Conservation (phyloP, 2,329 filamentous ascomycete genomes). For the Phyllosticta citribraziliensis region DNA sequence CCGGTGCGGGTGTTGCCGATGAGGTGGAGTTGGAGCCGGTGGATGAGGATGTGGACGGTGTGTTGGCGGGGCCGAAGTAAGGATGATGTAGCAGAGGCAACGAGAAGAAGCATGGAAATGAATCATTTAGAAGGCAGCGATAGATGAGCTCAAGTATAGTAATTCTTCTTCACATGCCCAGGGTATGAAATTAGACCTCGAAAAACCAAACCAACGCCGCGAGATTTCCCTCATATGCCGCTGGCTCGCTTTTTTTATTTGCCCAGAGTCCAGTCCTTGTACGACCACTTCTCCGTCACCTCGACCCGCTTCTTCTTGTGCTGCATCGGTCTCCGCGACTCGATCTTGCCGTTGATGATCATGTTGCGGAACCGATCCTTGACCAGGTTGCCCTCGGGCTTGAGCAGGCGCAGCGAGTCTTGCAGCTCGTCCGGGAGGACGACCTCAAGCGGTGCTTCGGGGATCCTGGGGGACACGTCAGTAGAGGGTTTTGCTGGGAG, state of each 20-base stretch:
- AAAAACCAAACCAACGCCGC: not conserved
- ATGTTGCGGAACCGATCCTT: constrained; percentile 87
- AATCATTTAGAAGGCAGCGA: not conserved
- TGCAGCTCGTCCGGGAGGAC: constrained; percentile 41
- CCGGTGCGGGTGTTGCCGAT: constrained; percentile 12
- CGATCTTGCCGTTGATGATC: constrained; percentile 79
- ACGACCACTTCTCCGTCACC: constrained; percentile 89
- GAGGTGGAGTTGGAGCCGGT: constrained; percentile 23
- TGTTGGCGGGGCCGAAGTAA: not conserved
- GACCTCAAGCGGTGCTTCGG: constrained; percentile 51
- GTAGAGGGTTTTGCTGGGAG: not conserved
- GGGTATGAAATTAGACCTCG: not conserved
- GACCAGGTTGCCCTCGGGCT: constrained; percentile 91
- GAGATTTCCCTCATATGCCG: not conserved
- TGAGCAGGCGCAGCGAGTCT: constrained; percentile 44
- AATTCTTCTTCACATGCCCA: not conserved
- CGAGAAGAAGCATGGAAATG: not conserved
- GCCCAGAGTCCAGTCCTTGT: constrained; percentile 76
- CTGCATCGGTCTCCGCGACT: constrained; percentile 71
- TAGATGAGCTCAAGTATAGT: not conserved
- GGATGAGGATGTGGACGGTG: constrained; percentile 13
- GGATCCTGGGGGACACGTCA: constrained; percentile 43
- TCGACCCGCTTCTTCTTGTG: constrained; percentile 73
- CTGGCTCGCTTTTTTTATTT: not conserved
- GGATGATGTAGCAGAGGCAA: not conserved